Base-by-base conservation (phyloP, 345 rosid genomes). In the Angophora floribunda region DNA sequence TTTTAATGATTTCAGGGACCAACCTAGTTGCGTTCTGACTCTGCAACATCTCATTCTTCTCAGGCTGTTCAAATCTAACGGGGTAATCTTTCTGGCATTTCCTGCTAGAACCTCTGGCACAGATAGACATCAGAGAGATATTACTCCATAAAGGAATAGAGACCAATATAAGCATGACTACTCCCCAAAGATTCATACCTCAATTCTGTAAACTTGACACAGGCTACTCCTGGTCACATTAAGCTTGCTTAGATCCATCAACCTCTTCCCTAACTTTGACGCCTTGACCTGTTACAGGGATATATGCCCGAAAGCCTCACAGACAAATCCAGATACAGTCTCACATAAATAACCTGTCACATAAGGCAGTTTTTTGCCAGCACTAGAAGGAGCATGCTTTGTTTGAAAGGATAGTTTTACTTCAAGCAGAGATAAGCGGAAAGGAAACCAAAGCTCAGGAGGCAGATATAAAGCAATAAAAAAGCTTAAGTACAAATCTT, bases 261-360 rank as follows among this genome's bases (percentile, higher is more conserved):
- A 92, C 92, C 53, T 95, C 98, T 87, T 96, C 97, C 92, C 94
- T 90, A 89, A 96, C 95, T 32, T 93, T 94, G 87, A 97, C 89
- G 87, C 91, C 93, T 91, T 96, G 99, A 53, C 99, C 99, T 41
- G 98, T 97, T 94, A 95, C 93, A 59, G 98, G 99, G 87, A 97
- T 96, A 97, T 96, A 89, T 94, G 95, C 87, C 99, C 99, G 93
- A 97, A 96, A 90, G 96, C 97, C 89, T 97, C 99, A 9, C 99
- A 91, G 85, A 96, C 91, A 90, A 95, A 96, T 51, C 95, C 95
- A 21, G 99, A 96, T 45, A 95, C 99, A 32, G 98, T 96, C 95
- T 97, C 99, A 52, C 94, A 97, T 90, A 94, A 98, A 92, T 95
- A 97, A 86, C 92, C 99, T 95, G 94, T 87, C 87, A 53, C 86